A percentile compares a stretch with the other conserved stretches of the same genome.
Evolutionary conservation across 2,329 filamentous ascomycete genomes (phyloP).

Genomic region (Ophiostoma sp.): DNA sequence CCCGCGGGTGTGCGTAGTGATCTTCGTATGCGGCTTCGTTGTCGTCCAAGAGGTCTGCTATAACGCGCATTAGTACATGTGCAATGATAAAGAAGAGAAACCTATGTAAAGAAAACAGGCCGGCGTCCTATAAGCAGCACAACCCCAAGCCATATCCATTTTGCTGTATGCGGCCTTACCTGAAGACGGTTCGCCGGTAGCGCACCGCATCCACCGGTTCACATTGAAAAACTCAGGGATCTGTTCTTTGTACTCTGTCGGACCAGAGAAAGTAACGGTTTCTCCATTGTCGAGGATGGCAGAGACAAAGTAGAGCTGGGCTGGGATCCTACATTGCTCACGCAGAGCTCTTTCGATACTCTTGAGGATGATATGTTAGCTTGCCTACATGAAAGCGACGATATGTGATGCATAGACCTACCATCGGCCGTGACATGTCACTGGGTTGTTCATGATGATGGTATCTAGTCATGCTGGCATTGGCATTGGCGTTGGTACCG

Average conservation of each 20-base stretch:
- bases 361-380: slow-evolving; percentile 20
- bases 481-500: slow-evolving; percentile 12
- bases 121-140: no score
- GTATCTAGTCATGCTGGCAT: slow-evolving; percentile 19
- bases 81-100: not conserved
- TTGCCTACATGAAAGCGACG: not conserved
- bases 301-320: slow-evolving; percentile 49
- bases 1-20: slow-evolving; percentile 14
- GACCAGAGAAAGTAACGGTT: slow-evolving; percentile 43
- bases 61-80: not conserved
- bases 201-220: slow-evolving; percentile 37
- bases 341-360: slow-evolving; percentile 46
- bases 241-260: slow-evolving; percentile 37
- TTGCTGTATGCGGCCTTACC: slow-evolving; percentile 32
- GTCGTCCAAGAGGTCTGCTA: not conserved
- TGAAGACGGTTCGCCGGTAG: slow-evolving; percentile 31
- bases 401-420: slow-evolving; percentile 16
- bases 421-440: slow-evolving; percentile 29
- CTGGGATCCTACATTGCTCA: slow-evolving; percentile 48
- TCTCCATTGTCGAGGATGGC: slow-evolving; percentile 46
- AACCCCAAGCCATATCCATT: no score
- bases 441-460: slow-evolving; percentile 24
- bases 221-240: slow-evolving; percentile 45
- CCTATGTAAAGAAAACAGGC: no score
- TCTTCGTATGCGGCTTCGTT: slow-evolving; percentile 1